Evolutionary conservation across 2,329 filamentous ascomycete genomes (phyloP).

Genomic region (Ophiostoma sp.): DNA sequence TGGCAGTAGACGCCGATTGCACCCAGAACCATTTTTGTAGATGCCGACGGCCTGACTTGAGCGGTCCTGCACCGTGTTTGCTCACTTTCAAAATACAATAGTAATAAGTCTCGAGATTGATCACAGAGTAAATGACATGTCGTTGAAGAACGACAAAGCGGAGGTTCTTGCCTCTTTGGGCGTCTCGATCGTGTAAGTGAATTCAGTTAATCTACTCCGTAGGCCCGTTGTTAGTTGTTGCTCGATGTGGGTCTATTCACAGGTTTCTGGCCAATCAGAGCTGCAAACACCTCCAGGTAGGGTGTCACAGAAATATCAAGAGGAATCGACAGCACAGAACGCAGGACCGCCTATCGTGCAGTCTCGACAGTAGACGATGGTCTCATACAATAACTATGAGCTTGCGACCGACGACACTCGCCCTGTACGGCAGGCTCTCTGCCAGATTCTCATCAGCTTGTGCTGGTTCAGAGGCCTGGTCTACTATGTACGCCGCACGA

Average conservation of each 20-base stretch:
- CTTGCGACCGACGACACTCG: too few species aligned
- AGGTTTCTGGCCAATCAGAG: background rate
- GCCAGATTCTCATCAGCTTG: too few species aligned
- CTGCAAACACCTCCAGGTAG: too few species aligned
- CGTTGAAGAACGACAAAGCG: background rate
- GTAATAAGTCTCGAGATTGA: background rate
- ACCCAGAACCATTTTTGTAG: background rate
- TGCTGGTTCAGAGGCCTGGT: too few species aligned
- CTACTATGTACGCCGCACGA: background rate
- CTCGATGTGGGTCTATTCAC: too few species aligned
- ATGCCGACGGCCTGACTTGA: background rate
- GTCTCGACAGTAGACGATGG: too few species aligned
- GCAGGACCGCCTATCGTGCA: too few species aligned
- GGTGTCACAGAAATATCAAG: background rate
- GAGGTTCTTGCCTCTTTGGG: background rate
- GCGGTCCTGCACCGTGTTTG: background rate
- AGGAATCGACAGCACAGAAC: too few species aligned
- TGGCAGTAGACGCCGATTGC: background rate
- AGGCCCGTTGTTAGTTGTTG: background rate
- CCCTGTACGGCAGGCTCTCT: too few species aligned
- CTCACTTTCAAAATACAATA: background rate
- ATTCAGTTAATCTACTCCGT: background rate
- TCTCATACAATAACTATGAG: too few species aligned
- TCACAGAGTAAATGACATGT: background rate
- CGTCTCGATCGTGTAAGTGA: background rate